Evolutionary conservation across 2,329 filamentous ascomycete genomes (phyloP).

Genomic region (Sordariomycetes sp.): DNA sequence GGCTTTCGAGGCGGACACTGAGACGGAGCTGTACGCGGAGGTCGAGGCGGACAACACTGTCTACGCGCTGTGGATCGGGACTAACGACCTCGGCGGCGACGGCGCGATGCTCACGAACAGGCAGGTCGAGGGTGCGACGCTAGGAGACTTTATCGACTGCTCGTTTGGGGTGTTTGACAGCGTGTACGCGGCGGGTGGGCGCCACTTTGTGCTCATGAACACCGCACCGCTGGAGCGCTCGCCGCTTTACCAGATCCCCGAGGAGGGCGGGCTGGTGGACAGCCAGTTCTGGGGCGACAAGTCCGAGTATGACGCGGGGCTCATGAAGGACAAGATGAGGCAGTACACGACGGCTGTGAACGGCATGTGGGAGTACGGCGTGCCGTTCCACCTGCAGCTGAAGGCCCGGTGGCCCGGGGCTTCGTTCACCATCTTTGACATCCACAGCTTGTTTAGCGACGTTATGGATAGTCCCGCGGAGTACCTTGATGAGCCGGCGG

Average conservation of each 20-base stretch:
- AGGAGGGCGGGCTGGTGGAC: constrained; percentile 24
- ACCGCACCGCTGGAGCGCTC: constrained; percentile 51
- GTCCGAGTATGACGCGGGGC: constrained; percentile 29
- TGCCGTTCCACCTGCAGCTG: constrained; percentile 26
- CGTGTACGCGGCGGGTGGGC: constrained; percentile 52
- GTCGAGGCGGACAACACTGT: constrained; percentile 46
- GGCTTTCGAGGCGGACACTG: constrained; percentile 36
- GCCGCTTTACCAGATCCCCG: constrained; percentile 47
- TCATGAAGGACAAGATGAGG: constrained; percentile 27
- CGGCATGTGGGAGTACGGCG: constrained; percentile 32
- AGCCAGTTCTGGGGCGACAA: constrained; percentile 33
- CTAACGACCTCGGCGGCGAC: constrained; percentile 58
- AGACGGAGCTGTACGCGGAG: constrained; percentile 26
- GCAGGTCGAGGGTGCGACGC: constrained; percentile 42
- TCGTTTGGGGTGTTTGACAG: constrained; percentile 48
- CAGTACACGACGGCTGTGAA: constrained; percentile 36
- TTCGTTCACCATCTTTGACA: constrained; percentile 52
- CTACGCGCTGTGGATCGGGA: constrained; percentile 70
- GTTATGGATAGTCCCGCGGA: constrained; percentile 45
- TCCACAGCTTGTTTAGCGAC: constrained; percentile 50
- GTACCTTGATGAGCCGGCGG: constrained; percentile 51
- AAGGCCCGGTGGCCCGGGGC: constrained; percentile 40
- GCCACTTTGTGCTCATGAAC: constrained; percentile 63
- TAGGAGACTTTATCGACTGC: constrained; percentile 55
- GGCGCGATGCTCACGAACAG: constrained; percentile 50